Evolutionary conservation across 2,329 filamentous ascomycete species (phyloP).

Genomic region (Metarhizium anisopliae): DNA sequence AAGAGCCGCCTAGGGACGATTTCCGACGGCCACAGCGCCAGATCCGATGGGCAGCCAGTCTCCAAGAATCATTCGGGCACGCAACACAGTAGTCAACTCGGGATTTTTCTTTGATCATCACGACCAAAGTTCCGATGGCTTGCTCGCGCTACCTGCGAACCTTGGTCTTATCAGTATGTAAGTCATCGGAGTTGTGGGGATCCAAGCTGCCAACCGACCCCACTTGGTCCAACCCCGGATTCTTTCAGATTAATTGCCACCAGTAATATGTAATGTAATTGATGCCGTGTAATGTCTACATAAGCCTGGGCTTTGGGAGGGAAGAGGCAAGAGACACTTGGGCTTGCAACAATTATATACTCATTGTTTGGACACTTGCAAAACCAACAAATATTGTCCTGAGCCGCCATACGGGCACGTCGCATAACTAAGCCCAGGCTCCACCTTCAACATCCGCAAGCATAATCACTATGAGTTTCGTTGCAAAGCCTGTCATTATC

Average conservation of each 20-base stretch:
- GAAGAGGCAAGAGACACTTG: not conserved
- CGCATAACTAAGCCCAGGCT: not conserved
- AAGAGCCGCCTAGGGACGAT: not conserved
- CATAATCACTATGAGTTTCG: constrained; percentile 3
- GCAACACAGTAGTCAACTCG: not conserved
- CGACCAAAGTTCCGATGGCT: not conserved
- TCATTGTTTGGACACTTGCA: no score
- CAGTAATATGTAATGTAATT: not conserved
- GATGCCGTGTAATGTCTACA: not conserved
- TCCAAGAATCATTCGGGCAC: not conserved
- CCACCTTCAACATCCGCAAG: not conserved
- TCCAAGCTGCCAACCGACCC: not conserved
- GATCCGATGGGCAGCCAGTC: not conserved
- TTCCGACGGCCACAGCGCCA: not conserved
- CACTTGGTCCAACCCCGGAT: not conserved
- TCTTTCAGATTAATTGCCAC: not conserved
- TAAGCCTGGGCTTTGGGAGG: not conserved
- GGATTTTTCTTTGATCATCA: not conserved
- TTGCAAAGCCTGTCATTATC: constrained; percentile 22
- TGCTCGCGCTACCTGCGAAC: not conserved
- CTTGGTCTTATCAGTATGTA: not conserved
- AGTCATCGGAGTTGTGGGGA: not conserved
- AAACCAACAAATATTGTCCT: no score
- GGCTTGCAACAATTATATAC: not conserved
- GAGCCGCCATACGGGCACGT: no score